Conservation (phyloP, 2,329 filamentous ascomycete species). For the Sphaerostilbella broomeana region DNA sequence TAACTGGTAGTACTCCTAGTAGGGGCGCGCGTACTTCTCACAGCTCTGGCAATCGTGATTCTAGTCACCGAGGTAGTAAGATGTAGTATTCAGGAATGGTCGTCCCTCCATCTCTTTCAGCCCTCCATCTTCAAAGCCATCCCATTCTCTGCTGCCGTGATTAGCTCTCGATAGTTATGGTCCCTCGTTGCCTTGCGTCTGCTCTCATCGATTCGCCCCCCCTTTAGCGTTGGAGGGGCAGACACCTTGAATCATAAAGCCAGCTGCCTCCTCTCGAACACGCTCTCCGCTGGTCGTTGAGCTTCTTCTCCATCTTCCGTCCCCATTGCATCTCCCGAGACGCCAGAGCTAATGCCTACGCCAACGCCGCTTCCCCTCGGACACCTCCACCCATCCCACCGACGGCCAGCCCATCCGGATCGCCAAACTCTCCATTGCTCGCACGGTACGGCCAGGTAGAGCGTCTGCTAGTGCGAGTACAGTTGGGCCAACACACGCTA, state of each 20-base stretch:
- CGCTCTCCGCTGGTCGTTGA: slow-evolving; percentile 2
- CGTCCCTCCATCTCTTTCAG: background rate
- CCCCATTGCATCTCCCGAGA: slow-evolving; percentile 7
- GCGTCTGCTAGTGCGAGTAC: background rate
- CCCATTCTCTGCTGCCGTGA: background rate
- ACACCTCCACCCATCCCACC: slow-evolving; percentile 10
- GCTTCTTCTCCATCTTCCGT: too few relatives aligned
- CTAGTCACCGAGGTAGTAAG: too few relatives aligned
- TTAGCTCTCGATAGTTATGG: background rate
- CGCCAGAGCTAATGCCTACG: slow-evolving; percentile 1
- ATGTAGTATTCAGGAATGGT: too few relatives aligned
- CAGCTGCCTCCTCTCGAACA: slow-evolving; percentile 7
- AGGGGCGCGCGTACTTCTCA: too few relatives aligned
- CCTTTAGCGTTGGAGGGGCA: background rate
- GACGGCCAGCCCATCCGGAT: slow-evolving; percentile 15
- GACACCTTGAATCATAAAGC: slow-evolving; percentile 1
- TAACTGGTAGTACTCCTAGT: too few relatives aligned
- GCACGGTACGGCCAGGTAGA: slow-evolving; percentile 10
- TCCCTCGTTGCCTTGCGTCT: background rate
- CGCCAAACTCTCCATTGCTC: slow-evolving; percentile 7
- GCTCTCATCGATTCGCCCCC: background rate
- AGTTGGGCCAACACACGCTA: too few relatives aligned
- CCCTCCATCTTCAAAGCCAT: background rate
- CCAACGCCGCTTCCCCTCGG: slow-evolving; percentile 1
- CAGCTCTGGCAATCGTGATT: too few relatives aligned